These are phyloP conservation scores for Closterium sp. DNA, from an alignment of 139 green algal genomes.

Conservation along the genomic window DNA sequence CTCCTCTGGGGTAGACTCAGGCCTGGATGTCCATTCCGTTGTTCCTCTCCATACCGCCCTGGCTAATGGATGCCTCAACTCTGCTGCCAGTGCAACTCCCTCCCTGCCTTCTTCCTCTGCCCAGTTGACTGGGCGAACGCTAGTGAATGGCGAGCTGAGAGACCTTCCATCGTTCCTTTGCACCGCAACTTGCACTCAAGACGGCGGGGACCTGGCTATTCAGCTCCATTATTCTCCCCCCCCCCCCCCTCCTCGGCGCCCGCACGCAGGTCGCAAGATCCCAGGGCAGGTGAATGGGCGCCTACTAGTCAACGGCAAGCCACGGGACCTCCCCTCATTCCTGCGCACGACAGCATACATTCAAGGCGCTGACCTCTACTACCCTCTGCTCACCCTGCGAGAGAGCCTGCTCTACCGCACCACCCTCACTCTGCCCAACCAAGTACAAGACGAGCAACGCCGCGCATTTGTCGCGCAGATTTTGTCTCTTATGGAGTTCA, in stretches of 20 bases:
- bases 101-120: too few species aligned
- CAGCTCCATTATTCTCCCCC: too few species aligned
- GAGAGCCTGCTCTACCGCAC: conserved; percentile 2
- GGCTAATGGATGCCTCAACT: too few species aligned
- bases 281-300: neutral
- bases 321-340: neutral
- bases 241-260: too few species aligned
- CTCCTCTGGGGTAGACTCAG: too few species aligned
- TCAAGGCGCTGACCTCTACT: neutral
- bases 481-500: neutral
- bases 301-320: neutral
- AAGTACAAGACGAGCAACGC: neutral
- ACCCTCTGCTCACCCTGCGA: neutral
- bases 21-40: too few species aligned
- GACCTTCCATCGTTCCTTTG: neutral
- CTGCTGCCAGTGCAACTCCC: too few species aligned
- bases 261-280: neutral
- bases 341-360: neutral
- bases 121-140: neutral
- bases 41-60: too few species aligned
- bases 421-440: neutral
- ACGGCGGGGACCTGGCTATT: too few species aligned
- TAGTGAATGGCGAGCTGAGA: neutral
- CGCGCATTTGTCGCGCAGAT: neutral
- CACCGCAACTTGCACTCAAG: neutral